These are phyloP conservation scores for Ceriops tagal DNA, from an alignment of 345 rosid species.

Conservation along the genomic window DNA sequence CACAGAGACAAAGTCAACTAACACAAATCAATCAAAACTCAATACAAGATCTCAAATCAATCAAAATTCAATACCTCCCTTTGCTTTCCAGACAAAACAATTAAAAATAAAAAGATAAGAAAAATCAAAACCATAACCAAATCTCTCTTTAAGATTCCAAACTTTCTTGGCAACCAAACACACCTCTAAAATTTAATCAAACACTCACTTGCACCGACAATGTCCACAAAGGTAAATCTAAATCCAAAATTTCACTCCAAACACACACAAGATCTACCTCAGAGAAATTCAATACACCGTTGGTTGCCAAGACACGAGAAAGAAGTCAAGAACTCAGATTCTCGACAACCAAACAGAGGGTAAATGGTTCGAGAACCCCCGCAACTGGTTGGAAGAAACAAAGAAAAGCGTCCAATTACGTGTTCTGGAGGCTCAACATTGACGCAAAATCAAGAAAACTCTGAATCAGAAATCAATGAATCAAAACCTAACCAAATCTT, in stretches of 20 bases:
- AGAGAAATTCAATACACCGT: no score
- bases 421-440: background rate
- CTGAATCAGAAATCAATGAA: background rate
- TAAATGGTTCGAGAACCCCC: background rate
- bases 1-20: background rate
- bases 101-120: background rate
- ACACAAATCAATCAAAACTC: background rate
- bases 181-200: conserved; percentile 5
- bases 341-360: background rate
- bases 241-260: no score
- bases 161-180: background rate
- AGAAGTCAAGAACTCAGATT: background rate
- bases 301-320: background rate
- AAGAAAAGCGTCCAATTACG: background rate
- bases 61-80: background rate
- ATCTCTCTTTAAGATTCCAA: background rate
- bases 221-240: no score
- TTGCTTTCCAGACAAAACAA: no score
- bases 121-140: background rate
- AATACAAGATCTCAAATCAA: conserved; percentile 7
- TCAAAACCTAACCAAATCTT: background rate
- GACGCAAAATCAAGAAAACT: background rate
- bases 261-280: no score
- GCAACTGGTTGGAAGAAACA: background rate
- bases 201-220: background rate